These are phyloP conservation scores for Amanita rubescens DNA, from an alignment of 768 basidiomycete genomes.

Conservation along the genomic window DNA sequence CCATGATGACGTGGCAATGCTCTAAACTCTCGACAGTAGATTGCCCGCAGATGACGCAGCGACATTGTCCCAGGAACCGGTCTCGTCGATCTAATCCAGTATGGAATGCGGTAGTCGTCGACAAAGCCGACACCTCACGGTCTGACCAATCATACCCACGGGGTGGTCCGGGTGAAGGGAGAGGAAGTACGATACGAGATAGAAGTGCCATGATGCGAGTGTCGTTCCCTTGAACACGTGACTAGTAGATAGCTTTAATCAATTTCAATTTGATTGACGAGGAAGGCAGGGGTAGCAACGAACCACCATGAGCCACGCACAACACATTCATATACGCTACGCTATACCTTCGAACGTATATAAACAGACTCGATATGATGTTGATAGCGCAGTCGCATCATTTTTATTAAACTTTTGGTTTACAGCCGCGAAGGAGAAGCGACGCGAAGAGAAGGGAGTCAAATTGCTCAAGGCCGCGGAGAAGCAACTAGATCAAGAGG, in stretches of 20 bases:
- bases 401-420: too few relatives aligned
- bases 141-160: not conserved
- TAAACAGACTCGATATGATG: not conserved
- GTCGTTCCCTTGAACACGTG: too few relatives aligned
- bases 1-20: constrained; percentile 1
- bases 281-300: not conserved
- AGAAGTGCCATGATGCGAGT: constrained; percentile 6
- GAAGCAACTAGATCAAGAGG: too few relatives aligned
- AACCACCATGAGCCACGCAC: not conserved
- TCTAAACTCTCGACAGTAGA: not conserved
- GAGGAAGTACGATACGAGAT: not conserved
- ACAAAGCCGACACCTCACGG: not conserved
- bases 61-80: not conserved
- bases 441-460: too few relatives aligned
- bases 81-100: too few relatives aligned
- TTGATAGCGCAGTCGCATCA: not conserved
- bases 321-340: not conserved
- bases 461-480: too few relatives aligned
- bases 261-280: not conserved
- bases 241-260: too few relatives aligned
- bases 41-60: constrained; percentile 5
- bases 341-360: not conserved
- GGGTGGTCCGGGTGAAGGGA: not conserved
- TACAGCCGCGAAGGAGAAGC: too few relatives aligned
- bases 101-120: too few relatives aligned